A percentile compares a stretch with the other conserved stretches of the same genome.
These are phyloP conservation scores for Echium plantagineum DNA, from an alignment of 257 asterid species.

Conservation along the genomic window DNA sequence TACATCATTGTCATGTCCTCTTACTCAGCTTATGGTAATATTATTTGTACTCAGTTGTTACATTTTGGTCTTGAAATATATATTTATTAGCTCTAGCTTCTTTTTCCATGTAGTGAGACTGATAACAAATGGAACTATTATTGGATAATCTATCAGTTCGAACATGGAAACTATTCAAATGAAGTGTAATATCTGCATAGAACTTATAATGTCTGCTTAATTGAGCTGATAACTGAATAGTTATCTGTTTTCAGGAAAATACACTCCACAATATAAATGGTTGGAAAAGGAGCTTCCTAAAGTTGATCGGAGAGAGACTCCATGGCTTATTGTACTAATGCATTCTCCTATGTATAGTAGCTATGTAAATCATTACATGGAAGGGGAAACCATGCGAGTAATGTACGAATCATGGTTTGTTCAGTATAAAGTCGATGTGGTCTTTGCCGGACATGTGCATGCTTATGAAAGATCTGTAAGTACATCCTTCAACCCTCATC, in stretches of 20 bases:
- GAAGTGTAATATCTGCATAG: background rate
- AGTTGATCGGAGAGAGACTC: conserved; percentile 50
- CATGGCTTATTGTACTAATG: conserved; percentile 56
- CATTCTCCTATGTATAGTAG: conserved; percentile 52
- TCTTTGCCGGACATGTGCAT: conserved; percentile 60
- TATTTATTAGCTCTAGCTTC: background rate
- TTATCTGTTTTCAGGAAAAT: conserved; percentile 24
- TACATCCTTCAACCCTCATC: background rate
- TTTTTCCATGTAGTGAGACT: background rate
- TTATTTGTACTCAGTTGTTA: background rate
- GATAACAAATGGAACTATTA: too few species aligned
- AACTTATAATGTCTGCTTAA: background rate
- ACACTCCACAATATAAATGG: conserved; percentile 59
- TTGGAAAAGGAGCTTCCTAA: conserved; percentile 33
- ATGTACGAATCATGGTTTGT: conserved; percentile 46
- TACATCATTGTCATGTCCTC: conserved; percentile 53
- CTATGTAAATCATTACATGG: conserved; percentile 51
- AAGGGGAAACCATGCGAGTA: conserved; percentile 62
- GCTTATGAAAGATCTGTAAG: conserved; percentile 61
- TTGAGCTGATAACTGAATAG: background rate
- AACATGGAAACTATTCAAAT: too few species aligned
- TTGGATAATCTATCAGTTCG: background rate
- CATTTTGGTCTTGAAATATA: background rate
- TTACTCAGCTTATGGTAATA: conserved; percentile 52
- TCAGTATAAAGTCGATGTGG: conserved; percentile 44